These are phyloP conservation scores for Graphiopsis chlorocephala DNA, from an alignment of 2,329 filamentous ascomycete species.

Conservation along the genomic window DNA sequence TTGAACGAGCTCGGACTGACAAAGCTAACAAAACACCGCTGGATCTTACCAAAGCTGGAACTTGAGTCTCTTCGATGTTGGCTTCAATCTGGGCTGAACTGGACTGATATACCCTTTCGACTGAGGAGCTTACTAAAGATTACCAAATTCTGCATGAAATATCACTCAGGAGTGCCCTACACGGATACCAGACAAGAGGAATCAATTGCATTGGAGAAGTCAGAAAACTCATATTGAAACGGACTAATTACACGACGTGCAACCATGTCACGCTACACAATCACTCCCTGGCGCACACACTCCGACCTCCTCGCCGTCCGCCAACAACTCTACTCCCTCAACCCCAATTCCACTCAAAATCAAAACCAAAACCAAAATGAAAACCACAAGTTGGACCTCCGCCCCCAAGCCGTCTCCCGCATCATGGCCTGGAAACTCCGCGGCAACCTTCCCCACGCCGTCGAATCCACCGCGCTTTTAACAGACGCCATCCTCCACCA, in stretches of 20 bases:
- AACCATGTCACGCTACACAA: conserved; percentile 66
- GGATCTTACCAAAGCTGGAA: neutral
- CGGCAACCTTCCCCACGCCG: conserved; percentile 71
- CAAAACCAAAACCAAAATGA: neutral
- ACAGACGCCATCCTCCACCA: conserved; percentile 68
- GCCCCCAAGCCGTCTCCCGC: conserved; percentile 39
- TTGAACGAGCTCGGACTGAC: neutral
- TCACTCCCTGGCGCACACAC: conserved; percentile 70
- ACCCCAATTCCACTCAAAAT: conserved; percentile 19
- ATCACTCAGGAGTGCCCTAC: neutral
- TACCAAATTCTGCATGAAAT: conserved; percentile 12
- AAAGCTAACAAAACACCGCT: neutral
- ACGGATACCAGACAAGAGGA: neutral
- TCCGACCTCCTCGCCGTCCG: conserved; percentile 65
- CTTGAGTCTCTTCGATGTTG: neutral
- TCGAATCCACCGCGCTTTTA: conserved; percentile 74
- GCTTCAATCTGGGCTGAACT: neutral
- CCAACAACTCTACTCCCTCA: conserved; percentile 58
- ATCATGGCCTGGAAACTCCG: conserved; percentile 62
- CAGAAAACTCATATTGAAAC: neutral
- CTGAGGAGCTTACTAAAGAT: conserved; percentile 10
- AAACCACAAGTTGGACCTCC: conserved; percentile 23
- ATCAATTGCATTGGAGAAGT: neutral
- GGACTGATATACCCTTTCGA: neutral
- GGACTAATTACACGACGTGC: neutral